Evolutionary conservation across 2,329 filamentous ascomycete species (phyloP), one percentile per base, ranked within the genome.

Genomic region (Pseudogymnoascus sp.): DNA sequence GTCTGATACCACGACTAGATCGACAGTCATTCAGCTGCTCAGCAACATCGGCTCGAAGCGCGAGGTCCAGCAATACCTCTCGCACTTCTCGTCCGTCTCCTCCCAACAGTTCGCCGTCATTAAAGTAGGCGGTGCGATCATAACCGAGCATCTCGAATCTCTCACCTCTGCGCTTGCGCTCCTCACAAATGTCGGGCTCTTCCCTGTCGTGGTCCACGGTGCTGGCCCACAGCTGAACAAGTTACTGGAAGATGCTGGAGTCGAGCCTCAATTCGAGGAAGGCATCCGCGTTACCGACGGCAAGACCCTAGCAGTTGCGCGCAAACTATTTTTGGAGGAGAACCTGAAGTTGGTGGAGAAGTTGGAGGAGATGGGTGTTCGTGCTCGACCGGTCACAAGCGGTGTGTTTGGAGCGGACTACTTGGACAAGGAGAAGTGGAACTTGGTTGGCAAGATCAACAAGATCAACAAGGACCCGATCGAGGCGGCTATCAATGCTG

Each of bases 101-200:
- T 96, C 92, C 37, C 93, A 97, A 79, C 92, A 96, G 74, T 99
- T 97, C 76, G 93, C 93, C 68, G 93, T 99, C 59, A 96, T 99
- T 78, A 99, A 99, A 81, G 93, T 97, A 62, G 95, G 93, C 65
- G 95, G 93, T 66, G 95, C 93, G 66, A 97, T 97, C 71, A 84
- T 99, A 71, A 96, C 91, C 65, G 93, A 97, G 74, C 89, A 97
- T 76, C 83, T 97, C 62, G 90, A 96, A 75, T 92, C 93, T 71
- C 85, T 99, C 62, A 96, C 91, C 73, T 88, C 89, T 62, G 93
- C 90, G 59, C 82, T 97, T 64, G 89, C 91, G 28, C 96, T 97
- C 78, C 85, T 97, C 59, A 93, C 96, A 78, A 90, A 96, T 80
- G 91, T 97, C 72, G 92, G 93, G 41, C 84, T 99, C 41, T 97